Base-by-base conservation (phyloP, 2,329 filamentous ascomycete species). In the Aschersonia sp. region DNA sequence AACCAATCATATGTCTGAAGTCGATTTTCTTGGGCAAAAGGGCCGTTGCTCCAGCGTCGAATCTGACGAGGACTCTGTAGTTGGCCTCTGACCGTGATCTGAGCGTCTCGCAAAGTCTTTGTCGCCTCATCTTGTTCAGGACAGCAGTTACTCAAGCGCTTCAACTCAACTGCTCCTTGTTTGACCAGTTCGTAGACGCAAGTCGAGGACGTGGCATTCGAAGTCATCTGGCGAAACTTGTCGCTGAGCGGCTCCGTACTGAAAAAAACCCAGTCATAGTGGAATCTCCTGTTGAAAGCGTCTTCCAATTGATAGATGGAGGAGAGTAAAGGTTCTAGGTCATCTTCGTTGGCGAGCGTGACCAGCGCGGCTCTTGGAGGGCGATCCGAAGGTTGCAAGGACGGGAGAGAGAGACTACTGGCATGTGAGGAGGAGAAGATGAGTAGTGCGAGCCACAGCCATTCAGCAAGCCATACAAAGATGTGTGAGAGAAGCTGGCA, bases 191-290 rank as follows among this genome's bases (percentile, higher is more conserved):
- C 81, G 59, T 84, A 92, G 54, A 74, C 71, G 56, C 82, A 82
- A 54, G 80, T 75, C 2, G 84, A 84, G 48, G 78, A 78, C 2
- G 86, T 90, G 39, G 77, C 75, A 44, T 79, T 82, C 45, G 73
- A 71, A 0, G 84, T 87, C 49, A 69, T 68, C 37, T 68, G 66
- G 60, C 85, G 89, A 69, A 94, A 94, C 50, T 84, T 78, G 7
- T 85, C 77, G 4, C 80, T 81, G 59, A 94, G 88, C 4, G 81
- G 79, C 46, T 82, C 76, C 56, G 87, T 80, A 63, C 89, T 92
- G 72, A 92, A 87, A 67, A 94, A 90, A 41, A 85, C 82, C 83
- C 87, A 94, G 43, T 87, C 84, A 59, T 94, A 94, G 57, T 84
- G 83, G 69, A 87, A 84, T 53, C 86, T 87, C 58, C 70, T 67